phyloP scores from a whole-genome alignment of 2,329 filamentous ascomycete genomes.

The Clonostachys solani region DNA sequence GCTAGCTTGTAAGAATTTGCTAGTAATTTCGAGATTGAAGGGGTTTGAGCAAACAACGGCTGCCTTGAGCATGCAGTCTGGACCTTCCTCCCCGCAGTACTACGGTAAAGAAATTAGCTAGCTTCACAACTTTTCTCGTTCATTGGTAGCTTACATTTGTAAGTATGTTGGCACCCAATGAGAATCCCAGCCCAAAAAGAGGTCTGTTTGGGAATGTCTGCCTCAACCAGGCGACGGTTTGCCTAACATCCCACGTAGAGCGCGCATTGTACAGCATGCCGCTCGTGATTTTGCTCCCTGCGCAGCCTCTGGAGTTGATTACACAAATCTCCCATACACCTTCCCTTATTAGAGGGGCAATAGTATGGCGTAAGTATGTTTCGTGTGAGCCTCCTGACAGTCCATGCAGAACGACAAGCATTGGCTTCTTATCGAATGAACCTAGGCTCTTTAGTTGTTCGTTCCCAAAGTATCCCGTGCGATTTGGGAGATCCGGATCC shows the following conservation, averaged over 20 bases:
- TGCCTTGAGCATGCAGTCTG: constrained; percentile 62
- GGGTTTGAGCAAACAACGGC: constrained; percentile 71
- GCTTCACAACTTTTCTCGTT: not conserved
- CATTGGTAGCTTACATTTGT: constrained; percentile 68
- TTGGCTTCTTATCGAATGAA: constrained; percentile 73
- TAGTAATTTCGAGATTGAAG: constrained; percentile 71
- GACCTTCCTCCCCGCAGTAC: constrained; percentile 90
- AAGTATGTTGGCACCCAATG: constrained; percentile 89
- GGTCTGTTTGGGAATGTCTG: constrained; percentile 81
- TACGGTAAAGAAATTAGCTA: constrained; percentile 23
- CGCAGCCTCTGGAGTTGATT: constrained; percentile 89
- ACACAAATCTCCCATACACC: constrained; percentile 85
- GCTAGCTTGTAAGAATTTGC: constrained; percentile 58
- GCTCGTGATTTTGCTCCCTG: constrained; percentile 77
- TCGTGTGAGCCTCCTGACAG: constrained; percentile 90
- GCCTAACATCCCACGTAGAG: constrained; percentile 89
- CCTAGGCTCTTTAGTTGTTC: constrained; percentile 62
- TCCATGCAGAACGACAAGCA: constrained; percentile 87
- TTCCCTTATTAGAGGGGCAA: constrained; percentile 69
- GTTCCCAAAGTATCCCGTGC: constrained; percentile 72
- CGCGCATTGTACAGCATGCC: constrained; percentile 88
- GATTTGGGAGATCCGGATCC: constrained; percentile 63
- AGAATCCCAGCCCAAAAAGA: constrained; percentile 88
- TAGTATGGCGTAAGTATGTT: constrained; percentile 78
- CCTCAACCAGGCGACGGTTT: constrained; percentile 72